These are phyloP conservation scores for Spathaspora sp. DNA, from an alignment of 805 yeast genomes.

Conservation along the genomic window DNA sequence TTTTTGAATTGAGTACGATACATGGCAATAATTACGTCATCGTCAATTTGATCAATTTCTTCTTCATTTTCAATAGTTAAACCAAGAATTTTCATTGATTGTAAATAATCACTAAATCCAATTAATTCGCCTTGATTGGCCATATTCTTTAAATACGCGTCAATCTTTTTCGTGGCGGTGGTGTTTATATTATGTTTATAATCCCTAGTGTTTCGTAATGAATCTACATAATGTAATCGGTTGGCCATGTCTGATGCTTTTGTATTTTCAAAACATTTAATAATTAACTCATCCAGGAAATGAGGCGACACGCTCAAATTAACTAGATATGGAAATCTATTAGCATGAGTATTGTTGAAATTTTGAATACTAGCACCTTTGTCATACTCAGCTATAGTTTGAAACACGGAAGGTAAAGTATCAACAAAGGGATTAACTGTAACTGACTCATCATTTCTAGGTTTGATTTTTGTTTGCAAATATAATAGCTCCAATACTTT, in stretches of 20 bases:
- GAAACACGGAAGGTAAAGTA: constrained; percentile 28
- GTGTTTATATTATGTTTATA: constrained; percentile 9
- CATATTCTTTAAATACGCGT: constrained; percentile 25
- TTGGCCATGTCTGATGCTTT: constrained; percentile 28
- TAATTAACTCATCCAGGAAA: constrained; percentile 38
- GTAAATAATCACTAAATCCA: constrained; percentile 31
- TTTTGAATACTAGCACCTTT: constrained; percentile 25
- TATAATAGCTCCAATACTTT: constrained; percentile 53
- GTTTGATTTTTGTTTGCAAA: constrained; percentile 16
- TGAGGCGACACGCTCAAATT: constrained; percentile 26
- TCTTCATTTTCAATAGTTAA: constrained; percentile 9
- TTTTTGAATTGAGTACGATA: constrained; percentile 25
- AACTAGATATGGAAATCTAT: constrained; percentile 22
- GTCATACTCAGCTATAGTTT: constrained; percentile 35
- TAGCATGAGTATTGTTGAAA: constrained; percentile 14
- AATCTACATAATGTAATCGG: constrained; percentile 34
- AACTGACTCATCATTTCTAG: constrained; percentile 19
- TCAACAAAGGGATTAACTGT: constrained; percentile 28
- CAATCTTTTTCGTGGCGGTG: constrained; percentile 17
- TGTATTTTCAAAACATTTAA: constrained; percentile 37
- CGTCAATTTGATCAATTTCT: constrained; percentile 21
- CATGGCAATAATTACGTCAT: constrained; percentile 31
- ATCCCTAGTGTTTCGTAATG: constrained; percentile 21
- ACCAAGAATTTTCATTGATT: constrained; percentile 30
- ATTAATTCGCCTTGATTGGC: constrained; percentile 25